Percentiles rank a stretch among this genome's conserved stretches.
These are phyloP conservation scores for Arachis monticola DNA, from an alignment of 331 rosid genomes.

Conservation along the genomic window DNA sequence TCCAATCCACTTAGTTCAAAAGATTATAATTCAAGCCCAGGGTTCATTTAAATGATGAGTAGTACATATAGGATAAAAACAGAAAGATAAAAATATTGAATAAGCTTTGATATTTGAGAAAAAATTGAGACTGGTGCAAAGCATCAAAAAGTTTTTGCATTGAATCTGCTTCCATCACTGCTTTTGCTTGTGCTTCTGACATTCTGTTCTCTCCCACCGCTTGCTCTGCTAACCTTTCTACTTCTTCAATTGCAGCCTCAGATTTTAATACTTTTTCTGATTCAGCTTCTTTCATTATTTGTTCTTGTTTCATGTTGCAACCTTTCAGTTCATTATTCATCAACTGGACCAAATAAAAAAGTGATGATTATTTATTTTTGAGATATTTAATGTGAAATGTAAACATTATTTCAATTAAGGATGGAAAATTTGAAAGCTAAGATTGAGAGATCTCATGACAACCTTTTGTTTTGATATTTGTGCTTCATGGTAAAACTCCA, in stretches of 20 bases:
- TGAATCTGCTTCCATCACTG: constrained; percentile 26
- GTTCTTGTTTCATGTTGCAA: constrained; percentile 37
- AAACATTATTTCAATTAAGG: neutral
- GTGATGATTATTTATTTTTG: neutral
- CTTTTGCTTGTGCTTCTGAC: constrained; percentile 26
- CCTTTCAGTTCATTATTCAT: constrained; percentile 39
- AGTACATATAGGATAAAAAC: constrained; percentile 29
- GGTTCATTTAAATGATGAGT: constrained; percentile 16
- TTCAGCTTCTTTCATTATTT: constrained; percentile 36
- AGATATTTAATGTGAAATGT: neutral
- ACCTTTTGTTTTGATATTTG: constrained; percentile 40
- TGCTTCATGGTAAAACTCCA: constrained; percentile 43
- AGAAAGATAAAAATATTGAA: constrained; percentile 32
- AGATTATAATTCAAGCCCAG: neutral
- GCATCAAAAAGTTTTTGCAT: constrained; percentile 23
- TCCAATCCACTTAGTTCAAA: neutral
- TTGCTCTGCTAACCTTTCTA: constrained; percentile 31
- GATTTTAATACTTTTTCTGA: constrained; percentile 25
- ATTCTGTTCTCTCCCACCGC: constrained; percentile 35
- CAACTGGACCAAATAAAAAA: constrained; percentile 3
- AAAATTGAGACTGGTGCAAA: constrained; percentile 27
- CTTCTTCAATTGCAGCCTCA: constrained; percentile 38
- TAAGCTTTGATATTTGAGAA: constrained; percentile 45
- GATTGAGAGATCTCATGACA: neutral
- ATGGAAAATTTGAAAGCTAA: neutral